These are phyloP conservation scores for Sugiyamaella japonica DNA, from an alignment of 1,139 yeast genomes.

Conservation along the genomic window DNA sequence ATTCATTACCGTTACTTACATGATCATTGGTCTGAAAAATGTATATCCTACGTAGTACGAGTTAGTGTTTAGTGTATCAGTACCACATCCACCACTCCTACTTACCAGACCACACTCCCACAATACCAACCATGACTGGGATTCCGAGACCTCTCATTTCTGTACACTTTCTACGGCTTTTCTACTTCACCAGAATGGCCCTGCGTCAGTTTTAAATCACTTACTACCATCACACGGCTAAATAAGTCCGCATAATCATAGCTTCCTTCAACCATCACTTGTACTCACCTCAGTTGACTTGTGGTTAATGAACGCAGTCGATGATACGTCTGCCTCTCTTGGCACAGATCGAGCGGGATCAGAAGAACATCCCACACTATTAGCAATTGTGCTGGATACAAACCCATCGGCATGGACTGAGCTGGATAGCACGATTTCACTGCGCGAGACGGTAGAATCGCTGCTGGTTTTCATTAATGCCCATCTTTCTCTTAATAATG, in stretches of 20 bases:
- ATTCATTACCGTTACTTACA: no score
- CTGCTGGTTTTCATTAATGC: conserved; percentile 76
- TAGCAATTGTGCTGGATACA: conserved; percentile 76
- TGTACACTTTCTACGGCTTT: neutral
- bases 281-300: neutral
- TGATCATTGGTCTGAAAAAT: conserved; percentile 72
- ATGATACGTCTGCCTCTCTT: conserved; percentile 41
- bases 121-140: conserved; percentile 14
- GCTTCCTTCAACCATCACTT: neutral
- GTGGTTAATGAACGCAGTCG: conserved; percentile 43
- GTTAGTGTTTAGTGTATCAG: neutral
- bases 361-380: conserved; percentile 78
- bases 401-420: conserved; percentile 76
- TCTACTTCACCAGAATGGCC: neutral
- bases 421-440: conserved; percentile 44
- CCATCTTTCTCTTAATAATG: conserved; percentile 80
- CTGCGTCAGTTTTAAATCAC: no score
- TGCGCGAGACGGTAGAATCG: conserved; percentile 59
- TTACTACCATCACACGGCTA: neutral
- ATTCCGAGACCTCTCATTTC: conserved; percentile 12
- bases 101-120: conserved; percentile 27
- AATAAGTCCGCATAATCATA: neutral
- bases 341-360: conserved; percentile 20
- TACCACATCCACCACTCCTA: neutral
- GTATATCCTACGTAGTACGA: conserved; percentile 48